These are phyloP conservation scores for Ogataea pilisensis DNA, from an alignment of 805 yeast species.

Conservation along the genomic window DNA sequence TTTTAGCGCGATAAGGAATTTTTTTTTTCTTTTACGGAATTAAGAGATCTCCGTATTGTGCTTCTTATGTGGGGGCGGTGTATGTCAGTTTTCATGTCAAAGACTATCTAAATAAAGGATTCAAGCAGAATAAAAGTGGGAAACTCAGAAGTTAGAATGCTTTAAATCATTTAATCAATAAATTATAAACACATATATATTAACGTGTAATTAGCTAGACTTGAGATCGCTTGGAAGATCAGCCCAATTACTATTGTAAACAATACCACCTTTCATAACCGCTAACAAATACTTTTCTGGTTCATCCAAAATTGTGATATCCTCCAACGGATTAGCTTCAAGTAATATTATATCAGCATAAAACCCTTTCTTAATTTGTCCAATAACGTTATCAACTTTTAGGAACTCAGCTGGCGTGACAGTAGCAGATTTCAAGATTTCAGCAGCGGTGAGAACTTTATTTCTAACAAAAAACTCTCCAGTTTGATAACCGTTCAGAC, in stretches of 20 bases:
- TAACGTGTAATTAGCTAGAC: background rate
- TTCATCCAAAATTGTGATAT: conserved; percentile 23
- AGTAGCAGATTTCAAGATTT: conserved; percentile 26
- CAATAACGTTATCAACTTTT: conserved; percentile 17
- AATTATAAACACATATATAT: no score
- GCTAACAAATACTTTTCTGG: conserved; percentile 21
- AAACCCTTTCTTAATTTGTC: conserved; percentile 25
- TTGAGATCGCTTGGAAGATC: background rate
- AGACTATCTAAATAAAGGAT: no score
- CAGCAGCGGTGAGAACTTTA: conserved; percentile 23
- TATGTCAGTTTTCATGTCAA: no score
- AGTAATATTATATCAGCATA: conserved; percentile 26
- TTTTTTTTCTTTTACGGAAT: no score
- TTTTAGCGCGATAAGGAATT: no score
- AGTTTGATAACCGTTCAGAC: conserved; percentile 25
- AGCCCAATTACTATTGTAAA: conserved; percentile 14
- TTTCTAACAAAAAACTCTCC: conserved; percentile 25
- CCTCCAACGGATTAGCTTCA: conserved; percentile 24
- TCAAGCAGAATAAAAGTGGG: no score
- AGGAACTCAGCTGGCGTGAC: conserved; percentile 25
- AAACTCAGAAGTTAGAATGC: no score
- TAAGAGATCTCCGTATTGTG: no score
- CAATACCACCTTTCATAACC: conserved; percentile 26
- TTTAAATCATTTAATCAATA: no score
- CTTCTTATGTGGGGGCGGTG: no score